Evolutionary conservation across 2,329 filamentous ascomycete genomes (phyloP), one percentile per base, ranked within the genome.

Genomic region (Chlorencoelia australis): DNA sequence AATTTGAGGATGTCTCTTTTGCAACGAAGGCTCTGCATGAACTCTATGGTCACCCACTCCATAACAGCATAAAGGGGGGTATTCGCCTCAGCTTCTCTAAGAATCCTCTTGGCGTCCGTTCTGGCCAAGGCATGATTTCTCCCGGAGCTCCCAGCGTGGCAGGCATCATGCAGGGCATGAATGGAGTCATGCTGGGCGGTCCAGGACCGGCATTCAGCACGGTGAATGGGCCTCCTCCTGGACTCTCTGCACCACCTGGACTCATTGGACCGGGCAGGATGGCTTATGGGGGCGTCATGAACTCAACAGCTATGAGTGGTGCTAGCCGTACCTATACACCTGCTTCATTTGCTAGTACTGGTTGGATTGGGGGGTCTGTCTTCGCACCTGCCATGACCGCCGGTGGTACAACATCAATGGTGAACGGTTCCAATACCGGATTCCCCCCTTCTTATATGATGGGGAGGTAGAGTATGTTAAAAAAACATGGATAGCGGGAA

Each of bases 31-130:
- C 88, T 1, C 69, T 96, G 3, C 77, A 88, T 46, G 86, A 95
- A 39, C 69, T 96, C 1, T 95, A 96, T 53, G 91, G 91, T 0
- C 76, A 82, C 33, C 77, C 75, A 32, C 70, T 96, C 20, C 86
- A 88, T 56, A 95, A 94, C 61, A 94, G 87, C 53, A 74, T 86
- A 54, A 95, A 94, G 58, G 89, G 89, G 5, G 91, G 91, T 21
- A 95, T 98, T 52, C 80, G 91, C 16, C 68, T 98, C 38, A 94
- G 87, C 60, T 98, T 95, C 60, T 95, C 89, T 19, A 96, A 96
- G 66, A 96, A 96, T 51, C 91, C 91, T 0, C 71, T 96, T 2
- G 91, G 91, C 15, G 89, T 96, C 18, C 81, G 91, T 30, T 86
- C 83, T 2, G 78, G 76, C 17, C 85, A 88, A 53, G 68, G 51